Conservation (phyloP, 2,329 filamentous ascomycete species). For the Phoma sp. region DNA sequence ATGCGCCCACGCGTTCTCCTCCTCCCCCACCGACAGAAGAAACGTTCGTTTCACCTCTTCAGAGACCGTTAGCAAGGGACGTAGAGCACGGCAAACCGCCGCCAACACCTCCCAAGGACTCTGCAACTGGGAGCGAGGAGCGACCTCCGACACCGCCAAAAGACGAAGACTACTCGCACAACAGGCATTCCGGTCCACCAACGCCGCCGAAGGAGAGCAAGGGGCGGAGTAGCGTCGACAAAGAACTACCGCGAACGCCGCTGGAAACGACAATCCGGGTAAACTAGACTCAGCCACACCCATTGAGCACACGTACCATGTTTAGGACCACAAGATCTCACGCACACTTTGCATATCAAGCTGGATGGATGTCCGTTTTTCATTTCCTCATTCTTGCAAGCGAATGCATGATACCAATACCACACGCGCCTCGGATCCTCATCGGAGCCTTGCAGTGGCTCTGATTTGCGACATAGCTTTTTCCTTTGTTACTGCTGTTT, state of each 20-base stretch:
- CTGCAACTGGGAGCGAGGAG: constrained; percentile 39
- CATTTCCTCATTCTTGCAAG: constrained; percentile 17
- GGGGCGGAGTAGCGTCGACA: constrained; percentile 37
- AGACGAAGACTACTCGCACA: constrained; percentile 24
- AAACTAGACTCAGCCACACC: constrained; percentile 22
- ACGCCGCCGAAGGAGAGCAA: constrained; percentile 50
- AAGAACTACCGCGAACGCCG: constrained; percentile 44
- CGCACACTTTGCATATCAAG: constrained; percentile 16
- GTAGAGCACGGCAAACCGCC: constrained; percentile 45
- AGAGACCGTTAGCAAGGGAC: constrained; percentile 32
- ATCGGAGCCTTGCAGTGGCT: not conserved
- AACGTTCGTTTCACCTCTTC: constrained; percentile 20
- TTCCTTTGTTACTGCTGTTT: not conserved
- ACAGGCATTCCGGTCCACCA: constrained; percentile 39
- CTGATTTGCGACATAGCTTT: not conserved
- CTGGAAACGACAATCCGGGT: constrained; percentile 43
- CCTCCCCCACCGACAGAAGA: constrained; percentile 32
- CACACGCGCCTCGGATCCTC: not conserved
- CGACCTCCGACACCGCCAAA: constrained; percentile 43
- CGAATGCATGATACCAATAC: constrained; percentile 20
- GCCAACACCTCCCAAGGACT: constrained; percentile 48
- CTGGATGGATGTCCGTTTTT: constrained; percentile 4
- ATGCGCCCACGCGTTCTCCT: constrained; percentile 12
- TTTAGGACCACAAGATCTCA: constrained; percentile 10
- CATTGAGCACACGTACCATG: constrained; percentile 1